Base-by-base conservation (phyloP, 805 yeast species). In the Candida mattraensis region DNA sequence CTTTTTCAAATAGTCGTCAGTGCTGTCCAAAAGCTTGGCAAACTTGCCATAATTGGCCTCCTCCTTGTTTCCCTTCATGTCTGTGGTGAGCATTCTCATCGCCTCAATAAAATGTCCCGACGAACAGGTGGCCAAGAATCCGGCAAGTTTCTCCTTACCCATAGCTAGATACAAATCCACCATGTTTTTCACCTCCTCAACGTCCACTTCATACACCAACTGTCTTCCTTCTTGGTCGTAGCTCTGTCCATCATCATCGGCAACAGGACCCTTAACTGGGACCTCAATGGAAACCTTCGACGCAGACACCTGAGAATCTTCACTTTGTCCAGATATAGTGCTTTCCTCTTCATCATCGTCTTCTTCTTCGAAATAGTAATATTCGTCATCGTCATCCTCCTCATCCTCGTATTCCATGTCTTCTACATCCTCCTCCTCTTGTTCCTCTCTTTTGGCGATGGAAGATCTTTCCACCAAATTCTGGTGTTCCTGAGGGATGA, bases 71-170 rank as follows among this genome's bases (percentile, higher is more conserved):
- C 30, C 11, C 16, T 40, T 36, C 32, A 39, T 28, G n/a, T 47
- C 49, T 7, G 40, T 17, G 29, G 32, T 27, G 31, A 57, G 24
- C 18, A 42, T 37, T 20, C 44, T 44, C 33, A 56, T 30, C 7
- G 59, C 44, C 9, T 41, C 48, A 16, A 44, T 29, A 28, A 59
- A 59, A 27, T 56, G 54, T 3, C 45, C 45, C 6, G 51, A 34
- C 11, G 56, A 45, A 7, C 51, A 45, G 15, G 53, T 50, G 3
- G 62, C 61, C 26, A 59, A 35, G 31, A 51, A 56, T 5, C 45
- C 50, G 2, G 51, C 58, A 44, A 59, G 42, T 30, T 54, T 55
- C 16, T 48, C 53, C 26, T 50, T 50, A 2, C 58, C 59, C 44
- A 51, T 45, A 4, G 35, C 42, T 12, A 53, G 4, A 18, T 51